These are phyloP conservation scores for Lasiosphaeriaceae sp. DNA, from an alignment of 495 filamentous ascomycete genomes.

Conservation along the genomic window DNA sequence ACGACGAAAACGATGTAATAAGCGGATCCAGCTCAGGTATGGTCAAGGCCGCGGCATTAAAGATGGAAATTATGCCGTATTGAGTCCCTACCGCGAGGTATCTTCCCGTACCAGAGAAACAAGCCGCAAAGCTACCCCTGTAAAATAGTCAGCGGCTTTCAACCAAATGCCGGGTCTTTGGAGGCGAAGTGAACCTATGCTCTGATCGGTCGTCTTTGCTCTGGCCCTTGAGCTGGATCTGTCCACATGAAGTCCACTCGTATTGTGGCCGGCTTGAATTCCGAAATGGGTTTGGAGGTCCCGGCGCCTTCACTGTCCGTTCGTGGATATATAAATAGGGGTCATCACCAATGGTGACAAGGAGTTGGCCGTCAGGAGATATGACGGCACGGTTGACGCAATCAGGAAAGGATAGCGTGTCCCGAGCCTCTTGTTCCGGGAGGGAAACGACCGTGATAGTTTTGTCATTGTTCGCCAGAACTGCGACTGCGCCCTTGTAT, in stretches of 20 bases:
- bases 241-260: constrained; percentile 39
- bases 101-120: constrained; percentile 48
- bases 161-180: background rate
- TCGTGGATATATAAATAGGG: constrained; percentile 78
- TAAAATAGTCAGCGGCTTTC: constrained; percentile 8
- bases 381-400: constrained; percentile 90
- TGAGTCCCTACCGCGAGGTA: constrained; percentile 56
- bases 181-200: constrained; percentile 24
- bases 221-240: constrained; percentile 48
- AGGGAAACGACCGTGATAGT: constrained; percentile 78
- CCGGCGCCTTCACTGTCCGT: constrained; percentile 17
- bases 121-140: constrained; percentile 53
- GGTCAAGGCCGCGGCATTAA: constrained; percentile 37
- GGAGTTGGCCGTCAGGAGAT: constrained; percentile 77
- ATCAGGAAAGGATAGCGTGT: constrained; percentile 66
- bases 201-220: constrained; percentile 40
- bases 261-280: constrained; percentile 14
- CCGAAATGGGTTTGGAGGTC: constrained; percentile 2
- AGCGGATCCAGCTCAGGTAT: constrained; percentile 35
- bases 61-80: constrained; percentile 53
- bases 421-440: constrained; percentile 44
- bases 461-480: constrained; percentile 77
- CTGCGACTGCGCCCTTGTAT: constrained; percentile 44
- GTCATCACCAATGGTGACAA: constrained; percentile 83
- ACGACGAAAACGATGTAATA: constrained; percentile 49